phyloP scores from a whole-genome alignment of 306 rosid genomes.

The Parietaria judaica region DNA sequence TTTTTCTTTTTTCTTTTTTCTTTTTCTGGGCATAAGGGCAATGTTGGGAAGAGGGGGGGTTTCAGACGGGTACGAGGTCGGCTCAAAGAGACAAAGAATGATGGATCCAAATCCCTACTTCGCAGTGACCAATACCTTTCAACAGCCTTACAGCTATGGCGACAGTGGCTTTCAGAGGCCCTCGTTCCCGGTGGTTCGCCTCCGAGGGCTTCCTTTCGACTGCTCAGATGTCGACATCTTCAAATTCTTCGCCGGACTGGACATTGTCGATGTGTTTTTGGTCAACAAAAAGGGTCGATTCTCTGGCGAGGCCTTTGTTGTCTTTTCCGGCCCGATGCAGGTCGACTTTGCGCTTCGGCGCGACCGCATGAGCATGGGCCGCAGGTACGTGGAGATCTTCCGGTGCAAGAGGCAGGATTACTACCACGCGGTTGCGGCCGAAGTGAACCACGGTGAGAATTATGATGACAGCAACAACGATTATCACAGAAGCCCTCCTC shows the following conservation, averaged over 20 bases:
- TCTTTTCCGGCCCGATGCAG: slow-evolving; percentile 91
- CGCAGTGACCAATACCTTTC: slow-evolving; percentile 90
- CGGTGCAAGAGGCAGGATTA: slow-evolving; percentile 95
- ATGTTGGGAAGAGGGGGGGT: slow-evolving; percentile 99
- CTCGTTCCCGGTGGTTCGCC: slow-evolving; percentile 89
- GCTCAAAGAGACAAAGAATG: slow-evolving; percentile 99
- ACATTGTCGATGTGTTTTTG: slow-evolving; percentile 87
- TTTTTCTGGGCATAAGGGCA: slow-evolving; percentile 97
- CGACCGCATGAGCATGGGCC: slow-evolving; percentile 95
- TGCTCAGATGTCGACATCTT: slow-evolving; percentile 88
- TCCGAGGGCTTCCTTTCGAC: slow-evolving; percentile 97
- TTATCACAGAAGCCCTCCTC: slow-evolving; percentile 94
- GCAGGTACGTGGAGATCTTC: slow-evolving; percentile 92
- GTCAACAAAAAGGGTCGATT: slow-evolving; percentile 95
- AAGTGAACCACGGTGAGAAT: slow-evolving; percentile 75
- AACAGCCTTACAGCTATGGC: slow-evolving; percentile 39
- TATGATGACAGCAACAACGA: slow-evolving; percentile 76
- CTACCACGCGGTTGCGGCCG: slow-evolving; percentile 82
- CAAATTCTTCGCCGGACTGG: slow-evolving; percentile 93
- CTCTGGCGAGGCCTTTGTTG: slow-evolving; percentile 94
- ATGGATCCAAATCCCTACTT: slow-evolving; percentile 99
- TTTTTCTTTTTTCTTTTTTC: slow-evolving; percentile 46
- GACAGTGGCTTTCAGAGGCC: slow-evolving; percentile 33
- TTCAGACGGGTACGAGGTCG: slow-evolving; percentile 99
- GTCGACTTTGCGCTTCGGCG: slow-evolving; percentile 84